A percentile compares a stretch with the other conserved stretches of the same genome.
Evolutionary conservation across 345 rosid genomes (phyloP).

Genomic region (Erysimum cheiranthoides): DNA sequence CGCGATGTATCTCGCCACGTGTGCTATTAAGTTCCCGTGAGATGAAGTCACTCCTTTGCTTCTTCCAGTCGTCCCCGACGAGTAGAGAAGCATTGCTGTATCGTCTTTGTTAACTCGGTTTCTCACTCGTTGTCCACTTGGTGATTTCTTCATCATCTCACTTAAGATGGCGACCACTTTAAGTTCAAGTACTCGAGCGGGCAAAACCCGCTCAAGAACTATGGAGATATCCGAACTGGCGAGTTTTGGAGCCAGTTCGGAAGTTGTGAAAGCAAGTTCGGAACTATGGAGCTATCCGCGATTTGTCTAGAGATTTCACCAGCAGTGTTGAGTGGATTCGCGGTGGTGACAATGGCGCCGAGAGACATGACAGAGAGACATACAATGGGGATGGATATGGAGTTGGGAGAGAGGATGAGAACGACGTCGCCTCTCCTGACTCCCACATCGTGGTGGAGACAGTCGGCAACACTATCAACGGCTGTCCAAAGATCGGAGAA

Average conservation of each 20-base stretch:
- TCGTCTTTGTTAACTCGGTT: slow-evolving; percentile 68
- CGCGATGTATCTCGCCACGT: slow-evolving; percentile 58
- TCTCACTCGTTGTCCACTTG: slow-evolving; percentile 39
- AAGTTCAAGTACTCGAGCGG: background rate
- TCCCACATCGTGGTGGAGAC: slow-evolving; percentile 59
- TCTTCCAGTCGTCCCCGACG: slow-evolving; percentile 84
- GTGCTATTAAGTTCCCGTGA: slow-evolving; percentile 70
- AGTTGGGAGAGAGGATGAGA: slow-evolving; percentile 79
- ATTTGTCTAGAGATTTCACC: slow-evolving; percentile 72
- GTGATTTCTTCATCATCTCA: slow-evolving; percentile 36
- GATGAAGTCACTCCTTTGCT: slow-evolving; percentile 85
- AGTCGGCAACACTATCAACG: slow-evolving; percentile 63
- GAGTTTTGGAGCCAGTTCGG: slow-evolving; percentile 60
- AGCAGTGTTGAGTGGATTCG: slow-evolving; percentile 82
- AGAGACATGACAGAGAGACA: slow-evolving; percentile 86
- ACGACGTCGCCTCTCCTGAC: slow-evolving; percentile 71
- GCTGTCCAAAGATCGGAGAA: slow-evolving; percentile 70
- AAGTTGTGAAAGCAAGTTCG: slow-evolving; percentile 64
- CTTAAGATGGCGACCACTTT: slow-evolving; percentile 50
- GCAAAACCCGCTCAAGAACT: slow-evolving; percentile 33
- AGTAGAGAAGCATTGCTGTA: slow-evolving; percentile 78
- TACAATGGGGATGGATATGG: slow-evolving; percentile 73
- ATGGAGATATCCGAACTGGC: slow-evolving; percentile 48
- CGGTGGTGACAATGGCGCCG: slow-evolving; percentile 85
- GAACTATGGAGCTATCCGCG: slow-evolving; percentile 64